Evolutionary conservation across 2,329 filamentous ascomycete species (phyloP).

Genomic region (Xylariaceae sp.): DNA sequence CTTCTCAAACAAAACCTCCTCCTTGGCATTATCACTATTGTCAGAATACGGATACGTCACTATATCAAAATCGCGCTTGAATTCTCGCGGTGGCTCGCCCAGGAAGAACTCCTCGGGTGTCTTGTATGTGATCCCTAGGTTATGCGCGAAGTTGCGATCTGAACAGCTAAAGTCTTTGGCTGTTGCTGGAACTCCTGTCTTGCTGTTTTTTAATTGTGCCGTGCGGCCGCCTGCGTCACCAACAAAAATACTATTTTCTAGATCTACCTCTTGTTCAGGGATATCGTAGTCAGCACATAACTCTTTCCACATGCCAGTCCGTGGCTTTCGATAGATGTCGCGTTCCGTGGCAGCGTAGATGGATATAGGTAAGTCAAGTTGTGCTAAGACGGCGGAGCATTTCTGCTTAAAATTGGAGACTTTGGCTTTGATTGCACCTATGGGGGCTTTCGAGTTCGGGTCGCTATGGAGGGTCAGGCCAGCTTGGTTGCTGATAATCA

Average conservation of each 20-base stretch:
- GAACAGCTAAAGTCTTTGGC: constrained; percentile 69
- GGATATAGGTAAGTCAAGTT: constrained; percentile 76
- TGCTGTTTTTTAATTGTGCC: constrained; percentile 50
- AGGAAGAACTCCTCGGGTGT: constrained; percentile 95
- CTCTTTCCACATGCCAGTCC: constrained; percentile 84
- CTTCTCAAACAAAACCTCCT: constrained; percentile 59
- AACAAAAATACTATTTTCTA: constrained; percentile 78
- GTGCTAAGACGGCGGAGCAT: constrained; percentile 69
- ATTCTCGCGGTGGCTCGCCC: constrained; percentile 67
- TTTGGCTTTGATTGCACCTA: constrained; percentile 65
- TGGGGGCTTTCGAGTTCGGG: constrained; percentile 67
- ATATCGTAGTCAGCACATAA: constrained; percentile 65
- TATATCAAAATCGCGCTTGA: constrained; percentile 75
- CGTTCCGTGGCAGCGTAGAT: constrained; percentile 86
- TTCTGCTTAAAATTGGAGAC: constrained; percentile 85
- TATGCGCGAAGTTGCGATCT: constrained; percentile 81
- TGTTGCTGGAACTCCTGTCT: constrained; percentile 35
- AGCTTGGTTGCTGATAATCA: constrained; percentile 88
- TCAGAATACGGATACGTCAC: constrained; percentile 55
- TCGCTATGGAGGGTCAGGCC: constrained; percentile 77
- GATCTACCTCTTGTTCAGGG: constrained; percentile 65
- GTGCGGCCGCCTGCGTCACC: constrained; percentile 79
- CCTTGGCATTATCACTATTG: constrained; percentile 34
- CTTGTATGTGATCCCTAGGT: constrained; percentile 78
- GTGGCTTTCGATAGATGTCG: constrained; percentile 85